Conservation (phyloP, 2,329 filamentous ascomycete genomes). For the Eutypa lata region DNA sequence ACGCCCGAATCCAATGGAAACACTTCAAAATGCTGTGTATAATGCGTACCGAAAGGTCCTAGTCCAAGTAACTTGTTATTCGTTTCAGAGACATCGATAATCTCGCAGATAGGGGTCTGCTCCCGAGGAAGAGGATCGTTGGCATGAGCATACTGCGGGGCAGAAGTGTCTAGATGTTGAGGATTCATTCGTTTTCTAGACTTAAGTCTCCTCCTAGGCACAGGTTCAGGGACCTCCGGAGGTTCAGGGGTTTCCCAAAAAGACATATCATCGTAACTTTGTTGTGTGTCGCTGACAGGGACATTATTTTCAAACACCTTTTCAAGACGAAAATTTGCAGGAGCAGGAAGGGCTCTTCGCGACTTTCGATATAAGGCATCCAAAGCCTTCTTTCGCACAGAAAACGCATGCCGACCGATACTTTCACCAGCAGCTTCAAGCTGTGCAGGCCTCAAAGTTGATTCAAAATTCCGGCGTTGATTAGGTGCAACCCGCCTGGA, state of each 20-base stretch:
- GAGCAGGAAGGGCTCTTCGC: conserved; percentile 23
- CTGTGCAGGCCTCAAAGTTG: conserved; percentile 47
- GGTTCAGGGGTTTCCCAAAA: conserved; percentile 4
- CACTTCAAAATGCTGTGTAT: conserved; percentile 60
- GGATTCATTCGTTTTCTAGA: conserved; percentile 44
- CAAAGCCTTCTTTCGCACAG: conserved; percentile 49
- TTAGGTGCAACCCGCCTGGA: conserved; percentile 4
- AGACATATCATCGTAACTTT: not conserved
- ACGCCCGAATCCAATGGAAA: conserved; percentile 54
- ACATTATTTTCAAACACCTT: conserved; percentile 26
- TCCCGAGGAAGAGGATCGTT: conserved; percentile 47
- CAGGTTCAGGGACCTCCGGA: not conserved
- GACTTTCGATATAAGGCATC: conserved; percentile 51
- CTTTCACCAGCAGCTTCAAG: conserved; percentile 46
- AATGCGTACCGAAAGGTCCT: conserved; percentile 58
- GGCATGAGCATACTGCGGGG: conserved; percentile 51
- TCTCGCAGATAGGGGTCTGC: conserved; percentile 17
- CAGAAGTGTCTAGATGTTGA: conserved; percentile 43
- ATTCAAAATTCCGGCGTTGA: conserved; percentile 11
- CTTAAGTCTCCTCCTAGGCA: conserved; percentile 13
- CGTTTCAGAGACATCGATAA: conserved; percentile 13
- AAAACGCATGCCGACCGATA: conserved; percentile 39
- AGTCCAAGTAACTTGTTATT: conserved; percentile 48
- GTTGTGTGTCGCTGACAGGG: conserved; percentile 13
- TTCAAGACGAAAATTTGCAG: conserved; percentile 32